These are phyloP conservation scores for Fusarium sp. DNA, from an alignment of 2,329 filamentous ascomycete species.

Conservation along the genomic window DNA sequence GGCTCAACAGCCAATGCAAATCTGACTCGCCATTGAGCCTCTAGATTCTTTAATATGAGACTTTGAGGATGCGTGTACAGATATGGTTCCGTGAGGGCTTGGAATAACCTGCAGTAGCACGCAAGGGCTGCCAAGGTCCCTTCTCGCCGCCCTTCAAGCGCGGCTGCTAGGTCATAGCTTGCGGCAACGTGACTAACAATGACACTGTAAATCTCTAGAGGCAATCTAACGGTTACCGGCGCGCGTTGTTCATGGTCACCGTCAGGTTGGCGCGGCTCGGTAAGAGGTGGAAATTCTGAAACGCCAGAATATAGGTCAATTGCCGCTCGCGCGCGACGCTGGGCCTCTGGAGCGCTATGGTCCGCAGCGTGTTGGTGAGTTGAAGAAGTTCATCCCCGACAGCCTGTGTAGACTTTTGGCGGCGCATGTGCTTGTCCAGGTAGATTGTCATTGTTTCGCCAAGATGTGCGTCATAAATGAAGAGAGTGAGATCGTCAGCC, in stretches of 20 bases:
- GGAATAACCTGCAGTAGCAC: conserved; percentile 3
- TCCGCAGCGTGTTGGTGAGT: background rate
- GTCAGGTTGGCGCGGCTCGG: background rate
- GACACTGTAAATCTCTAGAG: conserved; percentile 13
- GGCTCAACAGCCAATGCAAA: conserved; percentile 25
- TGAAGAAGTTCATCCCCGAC: background rate
- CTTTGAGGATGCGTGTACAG: conserved; percentile 19
- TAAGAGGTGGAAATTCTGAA: background rate
- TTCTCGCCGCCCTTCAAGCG: background rate
- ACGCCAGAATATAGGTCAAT: background rate
- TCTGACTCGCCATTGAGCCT: conserved; percentile 7
- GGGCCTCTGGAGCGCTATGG: background rate
- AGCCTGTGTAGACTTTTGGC: background rate
- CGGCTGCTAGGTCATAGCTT: background rate
- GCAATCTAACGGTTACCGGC: background rate
- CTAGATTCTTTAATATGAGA: background rate
- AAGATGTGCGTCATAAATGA: background rate
- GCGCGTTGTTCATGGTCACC: too few species aligned
- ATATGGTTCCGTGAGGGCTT: conserved; percentile 4
- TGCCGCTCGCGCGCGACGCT: conserved; percentile 7
- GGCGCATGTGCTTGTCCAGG: background rate
- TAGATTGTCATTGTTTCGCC: background rate
- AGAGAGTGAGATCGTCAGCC: too few species aligned
- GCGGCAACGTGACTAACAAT: conserved; percentile 9
- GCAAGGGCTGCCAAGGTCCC: conserved; percentile 25